Conservation (phyloP, 129 eudicot species). For the Cynara cardunculus region DNA sequence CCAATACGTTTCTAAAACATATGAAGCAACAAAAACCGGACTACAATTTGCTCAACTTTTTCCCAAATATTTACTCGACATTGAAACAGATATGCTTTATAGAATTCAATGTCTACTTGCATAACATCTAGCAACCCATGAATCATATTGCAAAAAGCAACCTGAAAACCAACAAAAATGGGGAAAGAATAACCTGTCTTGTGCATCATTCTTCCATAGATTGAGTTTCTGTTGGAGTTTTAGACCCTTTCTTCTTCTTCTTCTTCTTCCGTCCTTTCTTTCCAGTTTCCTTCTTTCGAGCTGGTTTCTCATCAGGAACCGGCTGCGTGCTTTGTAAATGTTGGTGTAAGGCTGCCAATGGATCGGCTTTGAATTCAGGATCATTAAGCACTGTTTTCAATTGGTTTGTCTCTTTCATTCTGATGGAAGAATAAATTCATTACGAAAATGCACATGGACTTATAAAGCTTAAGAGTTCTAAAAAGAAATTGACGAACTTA, state of each 20-base stretch:
- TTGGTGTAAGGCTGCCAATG: constrained; percentile 77
- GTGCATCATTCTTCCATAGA: constrained; percentile 57
- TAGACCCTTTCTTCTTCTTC: constrained; percentile 55
- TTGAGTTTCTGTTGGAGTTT: constrained; percentile 36
- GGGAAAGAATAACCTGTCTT: neutral
- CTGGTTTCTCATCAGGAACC: constrained; percentile 44
- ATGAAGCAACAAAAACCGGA: neutral
- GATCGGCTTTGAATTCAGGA: constrained; percentile 70
- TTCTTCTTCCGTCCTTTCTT: constrained; percentile 39
- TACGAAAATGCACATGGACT: neutral
- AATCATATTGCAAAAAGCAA: constrained; percentile 8
- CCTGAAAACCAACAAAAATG: constrained; percentile 1
- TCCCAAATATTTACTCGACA: constrained; percentile 22
- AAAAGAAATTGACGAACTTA: constrained; percentile 31
- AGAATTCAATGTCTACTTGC: constrained; percentile 3
- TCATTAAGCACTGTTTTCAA: constrained; percentile 58
- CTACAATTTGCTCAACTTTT: neutral
- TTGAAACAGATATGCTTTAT: neutral
- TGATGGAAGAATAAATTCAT: constrained; percentile 17
- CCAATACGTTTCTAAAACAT: neutral
- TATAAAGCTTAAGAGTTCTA: neutral
- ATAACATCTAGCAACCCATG: constrained; percentile 9
- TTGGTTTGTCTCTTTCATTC: constrained; percentile 69
- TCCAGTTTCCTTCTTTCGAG: constrained; percentile 36
- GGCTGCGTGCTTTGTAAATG: constrained; percentile 89